Percentiles rank a stretch among this genome's conserved stretches.
These are phyloP conservation scores for Dendrocalamus latiflorus DNA, from an alignment of 202 grass and related monocot species.

Conservation along the genomic window DNA sequence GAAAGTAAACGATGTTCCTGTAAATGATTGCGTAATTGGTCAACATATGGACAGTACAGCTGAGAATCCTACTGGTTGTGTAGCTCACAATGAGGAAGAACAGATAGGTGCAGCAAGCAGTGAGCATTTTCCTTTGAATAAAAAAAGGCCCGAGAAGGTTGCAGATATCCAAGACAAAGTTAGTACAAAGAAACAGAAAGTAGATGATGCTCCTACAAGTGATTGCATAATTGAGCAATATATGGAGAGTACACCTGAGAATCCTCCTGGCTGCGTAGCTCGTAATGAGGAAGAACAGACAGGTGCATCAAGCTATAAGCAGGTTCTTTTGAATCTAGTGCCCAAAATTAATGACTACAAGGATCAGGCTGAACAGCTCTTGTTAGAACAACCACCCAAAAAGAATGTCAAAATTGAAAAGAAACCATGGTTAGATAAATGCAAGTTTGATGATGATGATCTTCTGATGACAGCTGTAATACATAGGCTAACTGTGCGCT, in stretches of 20 bases:
- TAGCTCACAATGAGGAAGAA: not conserved
- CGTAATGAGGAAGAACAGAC: not conserved
- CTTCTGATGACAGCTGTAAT: constrained; percentile 65
- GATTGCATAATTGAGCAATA: constrained; percentile 4
- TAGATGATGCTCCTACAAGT: constrained; percentile 3
- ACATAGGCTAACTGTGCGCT: constrained; percentile 43
- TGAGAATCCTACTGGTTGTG: constrained; percentile 6
- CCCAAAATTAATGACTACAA: not conserved
- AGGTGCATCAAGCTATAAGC: not conserved
- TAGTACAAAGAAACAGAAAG: constrained; percentile 1
- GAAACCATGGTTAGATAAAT: constrained; percentile 7
- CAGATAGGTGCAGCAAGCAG: not conserved
- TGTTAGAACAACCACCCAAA: not conserved
- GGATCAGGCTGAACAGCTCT: constrained; percentile 12
- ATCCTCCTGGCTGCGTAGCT: not conserved
- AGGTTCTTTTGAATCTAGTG: constrained; percentile 8
- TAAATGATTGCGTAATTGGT: constrained; percentile 3
- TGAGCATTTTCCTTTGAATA: constrained; percentile 6
- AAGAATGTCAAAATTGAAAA: constrained; percentile 26
- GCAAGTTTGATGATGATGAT: too few relatives aligned
- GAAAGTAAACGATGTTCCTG: constrained; percentile 4
- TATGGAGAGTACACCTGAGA: constrained; percentile 4
- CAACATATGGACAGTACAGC: not conserved
- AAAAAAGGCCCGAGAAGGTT: constrained; percentile 34
- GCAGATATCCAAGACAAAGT: too few relatives aligned